Evolutionary conservation across 176 grass and related monocot species (phyloP).

Genomic region (Ensete ventricosum): DNA sequence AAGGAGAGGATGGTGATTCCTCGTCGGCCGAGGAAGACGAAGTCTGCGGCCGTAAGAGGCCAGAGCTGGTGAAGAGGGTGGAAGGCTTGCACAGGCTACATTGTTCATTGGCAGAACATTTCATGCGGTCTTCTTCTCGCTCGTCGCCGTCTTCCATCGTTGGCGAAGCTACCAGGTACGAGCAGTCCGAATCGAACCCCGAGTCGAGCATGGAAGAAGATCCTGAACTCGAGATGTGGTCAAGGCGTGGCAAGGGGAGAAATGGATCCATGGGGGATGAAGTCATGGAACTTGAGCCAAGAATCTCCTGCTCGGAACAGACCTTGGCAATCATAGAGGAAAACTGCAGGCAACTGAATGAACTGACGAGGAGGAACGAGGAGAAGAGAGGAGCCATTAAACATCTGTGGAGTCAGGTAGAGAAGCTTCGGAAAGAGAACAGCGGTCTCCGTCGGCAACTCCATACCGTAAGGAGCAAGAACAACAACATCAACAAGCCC

Average conservation of each 20-base stretch:
- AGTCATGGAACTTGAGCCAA: neutral
- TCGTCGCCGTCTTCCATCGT: neutral
- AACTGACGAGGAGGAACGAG: slow-evolving; percentile 24
- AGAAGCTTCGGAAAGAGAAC: slow-evolving; percentile 20
- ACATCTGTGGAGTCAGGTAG: slow-evolving; percentile 13
- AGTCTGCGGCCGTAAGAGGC: too few species aligned
- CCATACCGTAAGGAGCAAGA: neutral
- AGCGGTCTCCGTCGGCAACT: slow-evolving; percentile 3
- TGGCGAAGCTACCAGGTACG: neutral
- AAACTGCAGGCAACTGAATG: slow-evolving; percentile 10
- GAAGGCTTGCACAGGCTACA: neutral
- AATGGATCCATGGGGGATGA: neutral
- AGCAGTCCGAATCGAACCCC: neutral
- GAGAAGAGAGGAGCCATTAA: slow-evolving; percentile 23
- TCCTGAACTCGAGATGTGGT: neutral
- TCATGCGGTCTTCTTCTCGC: neutral
- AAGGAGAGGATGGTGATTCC: too few species aligned
- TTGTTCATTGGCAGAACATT: neutral
- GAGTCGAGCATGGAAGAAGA: neutral
- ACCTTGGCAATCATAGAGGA: neutral
- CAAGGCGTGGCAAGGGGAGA: neutral
- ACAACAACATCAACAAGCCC: slow-evolving; percentile 14
- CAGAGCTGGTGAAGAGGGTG: neutral
- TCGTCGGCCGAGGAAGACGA: too few species aligned
- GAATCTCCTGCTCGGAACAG: neutral